Percentiles rank a stretch among this genome's conserved stretches.
These are phyloP conservation scores for Vairimorpha ceranae DNA, from an alignment of 371 early-diverging fungal genomes.

Conservation along the genomic window DNA sequence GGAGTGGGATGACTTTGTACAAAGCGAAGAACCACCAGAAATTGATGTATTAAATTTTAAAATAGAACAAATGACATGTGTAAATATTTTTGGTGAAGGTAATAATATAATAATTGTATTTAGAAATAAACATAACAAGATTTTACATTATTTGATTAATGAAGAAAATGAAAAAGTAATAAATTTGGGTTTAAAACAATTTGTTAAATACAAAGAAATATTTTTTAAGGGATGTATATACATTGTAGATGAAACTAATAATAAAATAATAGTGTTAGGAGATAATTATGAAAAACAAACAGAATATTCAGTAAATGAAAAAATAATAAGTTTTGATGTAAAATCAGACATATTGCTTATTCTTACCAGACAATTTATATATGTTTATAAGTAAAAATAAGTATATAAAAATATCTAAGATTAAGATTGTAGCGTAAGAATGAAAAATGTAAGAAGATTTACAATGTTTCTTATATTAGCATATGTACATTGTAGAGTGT, in stretches of 20 bases:
- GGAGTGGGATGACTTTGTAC: background rate
- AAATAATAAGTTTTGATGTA: background rate
- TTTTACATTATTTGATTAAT: slow-evolving; percentile 1
- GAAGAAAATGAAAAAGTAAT: background rate
- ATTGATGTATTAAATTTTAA: background rate
- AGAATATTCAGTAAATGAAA: background rate
- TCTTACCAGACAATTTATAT: background rate
- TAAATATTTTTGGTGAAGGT: slow-evolving; percentile 3
- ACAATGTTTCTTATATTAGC: too few relatives aligned
- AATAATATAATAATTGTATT: background rate
- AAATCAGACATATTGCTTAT: background rate
- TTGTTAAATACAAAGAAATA: background rate
- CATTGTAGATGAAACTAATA: background rate
- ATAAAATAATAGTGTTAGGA: background rate
- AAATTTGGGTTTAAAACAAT: background rate
- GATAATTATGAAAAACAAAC: background rate
- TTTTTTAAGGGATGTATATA: background rate
- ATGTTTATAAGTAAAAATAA: background rate
- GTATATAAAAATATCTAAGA: background rate
- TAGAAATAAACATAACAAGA: background rate
- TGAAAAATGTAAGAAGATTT: too few relatives aligned
- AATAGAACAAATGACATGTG: background rate
- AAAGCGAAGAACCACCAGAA: background rate
- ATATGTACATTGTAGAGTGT: too few relatives aligned
- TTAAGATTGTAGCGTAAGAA: too few relatives aligned